Conservation (phyloP, 2,329 filamentous ascomycete genomes). For the Lecanicillium sp. region DNA sequence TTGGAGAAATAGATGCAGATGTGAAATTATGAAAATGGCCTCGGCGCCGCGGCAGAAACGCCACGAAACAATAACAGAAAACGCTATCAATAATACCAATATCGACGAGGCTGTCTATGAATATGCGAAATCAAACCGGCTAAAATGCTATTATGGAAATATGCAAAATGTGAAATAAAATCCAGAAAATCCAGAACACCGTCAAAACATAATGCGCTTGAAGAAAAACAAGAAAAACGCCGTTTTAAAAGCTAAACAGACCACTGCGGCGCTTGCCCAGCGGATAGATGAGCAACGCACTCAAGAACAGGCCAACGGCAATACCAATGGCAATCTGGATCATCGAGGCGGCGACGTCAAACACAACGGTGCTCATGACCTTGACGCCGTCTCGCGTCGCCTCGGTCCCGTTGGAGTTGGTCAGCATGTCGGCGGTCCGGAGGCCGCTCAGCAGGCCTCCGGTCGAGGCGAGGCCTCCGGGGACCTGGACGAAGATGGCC, state of each 20-base stretch:
- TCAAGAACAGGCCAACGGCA: slow-evolving; percentile 44
- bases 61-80: not conserved
- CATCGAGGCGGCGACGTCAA: slow-evolving; percentile 43
- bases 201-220: not conserved
- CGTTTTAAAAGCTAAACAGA: slow-evolving; percentile 39
- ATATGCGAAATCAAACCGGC: slow-evolving; percentile 7
- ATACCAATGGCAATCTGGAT: slow-evolving; percentile 49
- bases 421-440: slow-evolving; percentile 38
- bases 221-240: not conserved
- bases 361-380: slow-evolving; percentile 33
- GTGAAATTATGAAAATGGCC: not conserved
- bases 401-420: slow-evolving; percentile 26
- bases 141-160: too few relatives aligned
- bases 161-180: not conserved
- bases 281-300: slow-evolving; percentile 43
- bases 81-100: too few relatives aligned
- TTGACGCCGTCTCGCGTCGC: slow-evolving; percentile 8
- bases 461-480: slow-evolving; percentile 41
- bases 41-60: not conserved
- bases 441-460: slow-evolving; percentile 41
- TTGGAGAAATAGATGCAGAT: not conserved
- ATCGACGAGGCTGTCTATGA: too few relatives aligned
- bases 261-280: slow-evolving; percentile 44
- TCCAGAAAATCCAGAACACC: not conserved
- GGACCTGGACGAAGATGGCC: slow-evolving; percentile 44